A percentile compares a stretch with the other conserved stretches of the same genome.
phyloP scores from a whole-genome alignment of 208 protist genomes.

The Spongospora subterranea region DNA sequence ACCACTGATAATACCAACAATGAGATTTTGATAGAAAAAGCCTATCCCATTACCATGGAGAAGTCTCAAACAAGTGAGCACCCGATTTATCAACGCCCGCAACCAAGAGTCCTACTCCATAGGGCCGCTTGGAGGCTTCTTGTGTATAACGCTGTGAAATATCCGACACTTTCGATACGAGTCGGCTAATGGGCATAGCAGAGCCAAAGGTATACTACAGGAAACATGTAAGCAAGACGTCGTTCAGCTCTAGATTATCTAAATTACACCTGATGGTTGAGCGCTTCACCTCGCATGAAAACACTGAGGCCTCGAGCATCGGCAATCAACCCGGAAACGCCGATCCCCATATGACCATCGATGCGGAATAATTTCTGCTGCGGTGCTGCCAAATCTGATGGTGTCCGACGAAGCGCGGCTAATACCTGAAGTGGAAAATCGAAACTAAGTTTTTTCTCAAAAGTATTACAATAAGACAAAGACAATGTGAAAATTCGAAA shows the following conservation, averaged over 20 bases:
- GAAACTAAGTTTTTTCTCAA: not conserved
- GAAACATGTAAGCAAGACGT: constrained; percentile 16
- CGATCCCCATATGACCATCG: constrained; percentile 97
- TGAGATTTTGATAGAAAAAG: not conserved
- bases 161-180: constrained; percentile 82
- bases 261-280: constrained; percentile 91
- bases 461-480: not conserved
- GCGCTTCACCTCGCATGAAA: constrained; percentile 93
- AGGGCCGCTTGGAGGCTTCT: constrained; percentile 90
- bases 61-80: constrained; percentile 69
- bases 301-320: constrained; percentile 88
- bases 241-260: constrained; percentile 10
- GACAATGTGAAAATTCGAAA: not conserved
- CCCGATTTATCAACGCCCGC: constrained; percentile 83
- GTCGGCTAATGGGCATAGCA: constrained; percentile 76
- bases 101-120: constrained; percentile 98
- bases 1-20: constrained; percentile 51
- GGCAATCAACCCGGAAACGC: constrained; percentile 94
- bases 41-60: not conserved
- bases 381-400: constrained; percentile 89
- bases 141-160: constrained; percentile 97
- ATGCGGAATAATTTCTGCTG: constrained; percentile 84
- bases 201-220: not conserved
- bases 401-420: not conserved
- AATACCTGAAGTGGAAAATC: constrained; percentile 52